Evolutionary conservation across 352 stramenopile species (phyloP).

Genomic region (Globisporangium cylindrosporum): DNA sequence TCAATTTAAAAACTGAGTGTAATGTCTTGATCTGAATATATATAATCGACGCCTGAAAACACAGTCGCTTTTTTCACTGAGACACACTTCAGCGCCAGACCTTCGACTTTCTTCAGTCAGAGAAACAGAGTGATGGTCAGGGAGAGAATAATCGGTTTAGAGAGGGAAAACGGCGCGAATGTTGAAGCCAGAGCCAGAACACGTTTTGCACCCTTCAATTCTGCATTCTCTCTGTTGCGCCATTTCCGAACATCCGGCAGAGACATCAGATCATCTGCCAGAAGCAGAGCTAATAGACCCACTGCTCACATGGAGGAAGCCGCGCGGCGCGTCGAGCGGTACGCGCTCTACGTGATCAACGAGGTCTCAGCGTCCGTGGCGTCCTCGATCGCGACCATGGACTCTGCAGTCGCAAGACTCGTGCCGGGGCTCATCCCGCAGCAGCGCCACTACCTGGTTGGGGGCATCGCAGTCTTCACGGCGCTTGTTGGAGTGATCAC

Average conservation of each 20-base stretch:
- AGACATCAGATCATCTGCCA: neutral
- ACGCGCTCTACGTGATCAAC: neutral
- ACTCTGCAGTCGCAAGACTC: constrained; percentile 13
- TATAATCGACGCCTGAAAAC: neutral
- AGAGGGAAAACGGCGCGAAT: neutral
- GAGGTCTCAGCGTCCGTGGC: constrained; percentile 11
- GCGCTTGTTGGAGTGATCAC: constrained; percentile 41
- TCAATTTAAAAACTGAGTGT: neutral
- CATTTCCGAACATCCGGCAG: neutral
- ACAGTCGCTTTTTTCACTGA: neutral
- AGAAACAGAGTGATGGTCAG: constrained; percentile 2
- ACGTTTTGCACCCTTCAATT: neutral
- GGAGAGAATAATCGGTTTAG: constrained; percentile 5
- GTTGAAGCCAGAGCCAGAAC: constrained; percentile 10
- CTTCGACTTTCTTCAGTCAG: neutral
- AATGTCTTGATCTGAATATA: neutral
- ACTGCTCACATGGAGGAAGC: constrained; percentile 11
- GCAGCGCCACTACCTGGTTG: constrained; percentile 45
- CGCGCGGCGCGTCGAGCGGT: constrained; percentile 5
- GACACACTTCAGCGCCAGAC: neutral
- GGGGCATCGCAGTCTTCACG: constrained; percentile 40
- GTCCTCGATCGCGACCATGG: constrained; percentile 9
- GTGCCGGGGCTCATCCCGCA: constrained; percentile 19
- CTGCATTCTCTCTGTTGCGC: constrained; percentile 6
- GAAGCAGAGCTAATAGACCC: neutral